Percentiles rank a stretch among this genome's conserved stretches.
Evolutionary conservation across 805 yeast species (phyloP).

Genomic region (Lachancea cidri): DNA sequence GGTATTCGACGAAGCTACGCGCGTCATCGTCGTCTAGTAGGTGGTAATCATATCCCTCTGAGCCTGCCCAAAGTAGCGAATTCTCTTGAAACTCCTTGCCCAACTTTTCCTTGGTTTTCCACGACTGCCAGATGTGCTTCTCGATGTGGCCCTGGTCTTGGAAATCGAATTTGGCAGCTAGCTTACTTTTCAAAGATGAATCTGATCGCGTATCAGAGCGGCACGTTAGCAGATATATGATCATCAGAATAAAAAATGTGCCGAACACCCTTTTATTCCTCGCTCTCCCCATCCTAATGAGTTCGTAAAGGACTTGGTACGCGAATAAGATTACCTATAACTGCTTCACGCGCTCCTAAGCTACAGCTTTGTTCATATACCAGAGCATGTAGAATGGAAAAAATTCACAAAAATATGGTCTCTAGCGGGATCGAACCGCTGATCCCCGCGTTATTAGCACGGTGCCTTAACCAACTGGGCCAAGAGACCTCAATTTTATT

Average conservation of each 20-base stretch:
- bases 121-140: conserved; percentile 45
- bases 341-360: too few species aligned
- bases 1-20: conserved; percentile 32
- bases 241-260: too few species aligned
- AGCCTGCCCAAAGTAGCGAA: conserved; percentile 17
- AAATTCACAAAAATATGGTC: conserved; percentile 18
- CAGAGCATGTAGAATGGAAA: too few species aligned
- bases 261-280: neutral
- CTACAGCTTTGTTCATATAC: too few species aligned
- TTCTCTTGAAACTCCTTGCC: conserved; percentile 17
- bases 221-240: neutral
- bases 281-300: neutral
- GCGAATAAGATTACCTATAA: too few species aligned
- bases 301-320: too few species aligned
- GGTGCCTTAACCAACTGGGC: conserved; percentile 36
- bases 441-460: conserved; percentile 35
- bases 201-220: neutral
- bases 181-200: neutral
- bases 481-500: conserved; percentile 24
- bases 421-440: conserved; percentile 36
- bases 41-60: conserved; percentile 13
- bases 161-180: neutral
- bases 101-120: conserved; percentile 42
- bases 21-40: conserved; percentile 40
- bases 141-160: conserved; percentile 29